Base-by-base conservation (phyloP, 2,329 filamentous ascomycete species). In the Penicillium sp. region DNA sequence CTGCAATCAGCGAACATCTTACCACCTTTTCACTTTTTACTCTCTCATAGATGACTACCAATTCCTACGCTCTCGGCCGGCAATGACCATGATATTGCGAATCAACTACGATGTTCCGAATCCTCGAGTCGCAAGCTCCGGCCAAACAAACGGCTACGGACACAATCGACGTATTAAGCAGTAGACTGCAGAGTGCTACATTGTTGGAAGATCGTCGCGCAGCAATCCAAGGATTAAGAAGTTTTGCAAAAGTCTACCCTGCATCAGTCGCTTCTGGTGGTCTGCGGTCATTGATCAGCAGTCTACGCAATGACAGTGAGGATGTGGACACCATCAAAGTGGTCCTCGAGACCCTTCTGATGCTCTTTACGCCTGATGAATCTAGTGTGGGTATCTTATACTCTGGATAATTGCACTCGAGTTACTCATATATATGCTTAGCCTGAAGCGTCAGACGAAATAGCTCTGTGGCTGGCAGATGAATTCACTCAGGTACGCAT, bases 311-410 rank as follows among this genome's bases (percentile, higher is more conserved):
- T 70, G 94, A 99, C 82, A 86, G 85, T 57, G 90, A 96, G 71
- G 94, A 99, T 81, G 88, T 96, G 55, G 94, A 99, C 73, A 99
- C 95, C 5, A 88, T 96, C 71, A 96, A 97, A 76, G 86, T 96
- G 55, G 89, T 96, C 58, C 81, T 99, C 61, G 94, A 99, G 82
- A 99, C 95, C 42, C 79, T 99, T 67, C 80, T 97, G 71, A 93
- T 95, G 87, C 86, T 99, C 38, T 97, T 97, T 75, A 85, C 84
- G 63, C 86, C 84, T 6, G 83, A 88, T 69, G 80, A 81, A 67
- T 78, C 77, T 46, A 87, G 85, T 68, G 81, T 84, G 61, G 61
- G 82, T 78, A 59, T 56, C 22, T 16, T 42, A 50, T 60, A 30
- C 22, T 50, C 16, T 55, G 22, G 26, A 44, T 22, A 11, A 36